A percentile compares a stretch with the other conserved stretches of the same genome.
Conservation (phyloP, 768 basidiomycete genomes). For the Suillus plorans region DNA sequence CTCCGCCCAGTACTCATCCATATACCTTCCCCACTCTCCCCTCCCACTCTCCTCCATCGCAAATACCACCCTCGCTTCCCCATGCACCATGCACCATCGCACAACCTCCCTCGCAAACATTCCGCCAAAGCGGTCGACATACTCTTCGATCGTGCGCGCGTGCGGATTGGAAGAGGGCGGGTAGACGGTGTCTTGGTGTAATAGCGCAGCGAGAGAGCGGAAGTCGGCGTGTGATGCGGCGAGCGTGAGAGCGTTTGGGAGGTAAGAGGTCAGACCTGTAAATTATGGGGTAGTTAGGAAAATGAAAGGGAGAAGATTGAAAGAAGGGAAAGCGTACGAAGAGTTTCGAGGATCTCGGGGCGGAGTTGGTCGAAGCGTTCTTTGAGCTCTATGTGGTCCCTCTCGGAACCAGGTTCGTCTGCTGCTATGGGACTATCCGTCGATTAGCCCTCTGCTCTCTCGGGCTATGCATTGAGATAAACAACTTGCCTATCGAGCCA, state of each 20-base stretch:
- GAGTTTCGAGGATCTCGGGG: slow-evolving; percentile 74
- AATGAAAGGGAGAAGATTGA: slow-evolving; percentile 1
- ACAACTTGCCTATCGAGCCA: slow-evolving; percentile 60
- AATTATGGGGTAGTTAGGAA: background rate
- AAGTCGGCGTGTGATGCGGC: slow-evolving; percentile 90
- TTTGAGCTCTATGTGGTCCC: slow-evolving; percentile 58
- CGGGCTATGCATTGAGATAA: background rate
- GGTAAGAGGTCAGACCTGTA: slow-evolving; percentile 65
- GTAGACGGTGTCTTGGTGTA: slow-evolving; percentile 65
- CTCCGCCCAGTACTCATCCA: slow-evolving; percentile 68
- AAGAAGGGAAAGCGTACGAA: slow-evolving; percentile 53
- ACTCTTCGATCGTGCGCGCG: slow-evolving; percentile 58
- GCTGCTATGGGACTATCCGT: slow-evolving; percentile 43
- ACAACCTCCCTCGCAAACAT: slow-evolving; percentile 89
- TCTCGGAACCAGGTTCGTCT: slow-evolving; percentile 47
- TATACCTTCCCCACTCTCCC: slow-evolving; percentile 48
- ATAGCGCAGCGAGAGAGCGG: slow-evolving; percentile 78
- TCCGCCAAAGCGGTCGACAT: slow-evolving; percentile 77
- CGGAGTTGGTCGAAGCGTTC: slow-evolving; percentile 70
- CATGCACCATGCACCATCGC: slow-evolving; percentile 90
- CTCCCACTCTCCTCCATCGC: slow-evolving; percentile 54
- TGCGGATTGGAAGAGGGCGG: slow-evolving; percentile 67
- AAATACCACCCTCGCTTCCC: slow-evolving; percentile 81
- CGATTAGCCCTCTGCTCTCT: background rate
- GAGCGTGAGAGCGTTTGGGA: slow-evolving; percentile 71